A percentile compares a stretch with the other conserved stretches of the same genome.
Evolutionary conservation across 1,284 basidiomycete genomes (phyloP).

Genomic region (Austroboletus novae-zelandiae): DNA sequence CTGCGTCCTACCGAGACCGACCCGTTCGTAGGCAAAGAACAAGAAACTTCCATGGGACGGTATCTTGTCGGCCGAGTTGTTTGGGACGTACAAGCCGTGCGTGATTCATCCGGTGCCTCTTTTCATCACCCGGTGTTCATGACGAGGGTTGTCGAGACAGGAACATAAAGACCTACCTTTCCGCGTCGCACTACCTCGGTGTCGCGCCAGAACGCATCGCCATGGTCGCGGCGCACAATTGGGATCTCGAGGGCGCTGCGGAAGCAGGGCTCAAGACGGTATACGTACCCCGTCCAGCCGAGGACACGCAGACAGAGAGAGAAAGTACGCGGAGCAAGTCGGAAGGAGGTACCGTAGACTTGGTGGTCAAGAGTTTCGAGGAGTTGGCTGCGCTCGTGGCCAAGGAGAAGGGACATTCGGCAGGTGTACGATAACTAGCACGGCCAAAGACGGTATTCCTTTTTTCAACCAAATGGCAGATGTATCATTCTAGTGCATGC

Average conservation of each 20-base stretch:
- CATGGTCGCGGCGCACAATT: conserved; percentile 64
- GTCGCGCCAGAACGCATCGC: conserved; percentile 50
- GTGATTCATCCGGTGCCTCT: conserved; percentile 14
- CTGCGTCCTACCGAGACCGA: background rate
- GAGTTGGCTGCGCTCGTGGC: conserved; percentile 38
- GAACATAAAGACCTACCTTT: conserved; percentile 51
- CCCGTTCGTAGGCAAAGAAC: conserved; percentile 48
- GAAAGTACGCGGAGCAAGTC: conserved; percentile 37
- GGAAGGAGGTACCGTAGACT: conserved; percentile 51
- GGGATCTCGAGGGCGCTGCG: conserved; percentile 55
- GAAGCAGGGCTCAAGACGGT: conserved; percentile 53
- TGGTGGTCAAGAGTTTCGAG: conserved; percentile 41
- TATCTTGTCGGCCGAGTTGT: conserved; percentile 57
- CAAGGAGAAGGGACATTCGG: conserved; percentile 5
- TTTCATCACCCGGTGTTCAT: background rate
- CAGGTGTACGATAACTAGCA: too few relatives aligned
- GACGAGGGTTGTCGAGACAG: background rate
- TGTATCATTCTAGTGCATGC: too few relatives aligned
- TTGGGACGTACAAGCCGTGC: conserved; percentile 62
- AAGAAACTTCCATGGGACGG: conserved; percentile 62
- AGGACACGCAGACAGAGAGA: conserved; percentile 35
- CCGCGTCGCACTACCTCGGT: conserved; percentile 48
- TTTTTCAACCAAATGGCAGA: too few relatives aligned
- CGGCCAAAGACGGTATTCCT: too few relatives aligned
- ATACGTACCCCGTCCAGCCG: conserved; percentile 49